A percentile compares a stretch with the other conserved stretches of the same genome.
Conservation (phyloP, 2,329 filamentous ascomycete species). For the Drechslerella dactyloides region DNA sequence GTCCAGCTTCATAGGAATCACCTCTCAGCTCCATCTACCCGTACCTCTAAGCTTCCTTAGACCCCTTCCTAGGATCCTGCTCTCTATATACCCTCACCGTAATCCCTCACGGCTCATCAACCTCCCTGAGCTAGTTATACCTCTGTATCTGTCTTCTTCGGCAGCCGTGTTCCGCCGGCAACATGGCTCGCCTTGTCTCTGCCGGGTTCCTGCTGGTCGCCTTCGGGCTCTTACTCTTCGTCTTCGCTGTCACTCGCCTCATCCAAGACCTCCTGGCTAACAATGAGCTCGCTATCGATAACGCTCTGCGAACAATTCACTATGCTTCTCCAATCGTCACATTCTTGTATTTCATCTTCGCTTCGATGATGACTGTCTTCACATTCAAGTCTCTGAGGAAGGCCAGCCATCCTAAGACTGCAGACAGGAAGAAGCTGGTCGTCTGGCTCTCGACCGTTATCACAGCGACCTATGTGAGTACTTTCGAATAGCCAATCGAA, state of each 20-base stretch:
- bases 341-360: slow-evolving; percentile 66
- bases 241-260: slow-evolving; percentile 19
- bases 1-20: not conserved
- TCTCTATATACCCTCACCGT: not conserved
- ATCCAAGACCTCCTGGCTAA: slow-evolving; percentile 23
- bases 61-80: not conserved
- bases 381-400: slow-evolving; percentile 62
- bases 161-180: slow-evolving; percentile 48
- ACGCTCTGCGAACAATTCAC: slow-evolving; percentile 59
- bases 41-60: not conserved
- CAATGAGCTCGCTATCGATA: slow-evolving; percentile 26
- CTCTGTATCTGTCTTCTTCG: not conserved
- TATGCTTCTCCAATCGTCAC: slow-evolving; percentile 67
- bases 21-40: not conserved
- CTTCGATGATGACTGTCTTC: slow-evolving; percentile 63
- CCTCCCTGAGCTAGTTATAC: not conserved
- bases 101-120: not conserved
- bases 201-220: slow-evolving; percentile 44
- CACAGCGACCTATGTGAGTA: slow-evolving; percentile 59
- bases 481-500: not conserved
- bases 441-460: slow-evolving; percentile 58
- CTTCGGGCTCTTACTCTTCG: slow-evolving; percentile 25
- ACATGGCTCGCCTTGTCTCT: slow-evolving; percentile 49
- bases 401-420: slow-evolving; percentile 58
- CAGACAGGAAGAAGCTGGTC: slow-evolving; percentile 60